A percentile compares a stretch with the other conserved stretches of the same genome.
Evolutionary conservation across 306 rosid genomes (phyloP).

Genomic region (Heteromeles arbutifolia): DNA sequence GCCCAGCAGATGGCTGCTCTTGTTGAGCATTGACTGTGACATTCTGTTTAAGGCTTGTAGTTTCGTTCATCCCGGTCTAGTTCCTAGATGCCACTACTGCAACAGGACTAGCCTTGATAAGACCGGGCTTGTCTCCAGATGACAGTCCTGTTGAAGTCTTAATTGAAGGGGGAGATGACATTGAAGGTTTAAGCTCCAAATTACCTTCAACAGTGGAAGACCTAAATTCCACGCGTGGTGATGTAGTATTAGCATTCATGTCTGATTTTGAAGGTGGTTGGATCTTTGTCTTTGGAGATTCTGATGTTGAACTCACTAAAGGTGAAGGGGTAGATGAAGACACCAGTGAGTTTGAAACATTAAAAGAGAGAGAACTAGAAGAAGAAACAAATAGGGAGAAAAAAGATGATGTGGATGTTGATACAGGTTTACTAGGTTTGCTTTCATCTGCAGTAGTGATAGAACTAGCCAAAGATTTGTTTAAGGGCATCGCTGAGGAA

Average conservation of each 20-base stretch:
- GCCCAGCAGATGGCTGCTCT: no score
- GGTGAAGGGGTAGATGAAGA: slow-evolving; percentile 18
- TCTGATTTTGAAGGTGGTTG: slow-evolving; percentile 29
- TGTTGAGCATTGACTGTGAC: no score
- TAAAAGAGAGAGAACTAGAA: slow-evolving; percentile 14
- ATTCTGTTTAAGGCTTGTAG: no score
- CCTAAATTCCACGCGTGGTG: slow-evolving; percentile 17
- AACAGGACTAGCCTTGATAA: slow-evolving; percentile 19
- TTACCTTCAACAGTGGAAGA: slow-evolving; percentile 28
- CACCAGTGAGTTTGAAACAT: slow-evolving; percentile 20
- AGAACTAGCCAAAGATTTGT: slow-evolving; percentile 27
- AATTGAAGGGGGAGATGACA: slow-evolving; percentile 1
- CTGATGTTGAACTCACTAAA: slow-evolving; percentile 20
- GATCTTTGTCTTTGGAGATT: slow-evolving; percentile 30
- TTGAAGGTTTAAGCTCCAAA: slow-evolving; percentile 28
- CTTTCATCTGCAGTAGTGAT: slow-evolving; percentile 22
- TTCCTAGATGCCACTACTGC: slow-evolving; percentile 17
- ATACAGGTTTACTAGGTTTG: neutral
- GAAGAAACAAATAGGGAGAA: slow-evolving; percentile 19
- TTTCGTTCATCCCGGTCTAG: slow-evolving; percentile 1
- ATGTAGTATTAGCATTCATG: slow-evolving; percentile 27
- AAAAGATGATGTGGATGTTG: slow-evolving; percentile 30
- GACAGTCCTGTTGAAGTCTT: slow-evolving; percentile 16
- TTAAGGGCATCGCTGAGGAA: slow-evolving; percentile 11
- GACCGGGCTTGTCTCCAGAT: slow-evolving; percentile 17